A percentile compares a stretch with the other conserved stretches of the same genome.
phyloP scores from a whole-genome alignment of 164 flowering plant species.

The Kingdonia uniflora region DNA sequence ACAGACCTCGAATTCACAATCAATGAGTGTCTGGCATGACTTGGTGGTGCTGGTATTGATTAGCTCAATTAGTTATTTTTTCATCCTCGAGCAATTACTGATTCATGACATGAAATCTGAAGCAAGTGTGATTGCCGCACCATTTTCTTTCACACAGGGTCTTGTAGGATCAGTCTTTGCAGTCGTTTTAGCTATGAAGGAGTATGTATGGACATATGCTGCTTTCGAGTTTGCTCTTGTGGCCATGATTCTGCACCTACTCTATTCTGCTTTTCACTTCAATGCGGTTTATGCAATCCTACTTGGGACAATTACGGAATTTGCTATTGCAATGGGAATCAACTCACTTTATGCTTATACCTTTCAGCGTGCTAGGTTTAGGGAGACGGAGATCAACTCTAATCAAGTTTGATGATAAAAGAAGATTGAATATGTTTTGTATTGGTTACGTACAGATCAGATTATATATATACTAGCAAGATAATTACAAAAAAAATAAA shows the following conservation, averaged over 20 bases:
- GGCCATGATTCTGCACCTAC: conserved; percentile 42
- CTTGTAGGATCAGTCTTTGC: conserved; percentile 66
- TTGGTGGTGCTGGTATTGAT: conserved; percentile 76
- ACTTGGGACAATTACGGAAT: conserved; percentile 14
- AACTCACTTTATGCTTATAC: conserved; percentile 13
- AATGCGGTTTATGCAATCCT: conserved; percentile 11
- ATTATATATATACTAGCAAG: too few species aligned
- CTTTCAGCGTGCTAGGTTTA: too few species aligned
- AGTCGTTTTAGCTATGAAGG: conserved; percentile 54
- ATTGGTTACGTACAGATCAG: too few species aligned
- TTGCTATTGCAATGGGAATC: conserved; percentile 14
- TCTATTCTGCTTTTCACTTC: conserved; percentile 30
- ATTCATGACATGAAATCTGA: conserved; percentile 47
- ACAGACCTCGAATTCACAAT: conserved; percentile 17
- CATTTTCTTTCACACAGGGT: conserved; percentile 69
- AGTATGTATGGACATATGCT: conserved; percentile 85
- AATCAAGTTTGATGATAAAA: too few species aligned
- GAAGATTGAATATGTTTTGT: too few species aligned
- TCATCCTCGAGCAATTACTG: conserved; percentile 94
- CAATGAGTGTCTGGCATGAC: conserved; percentile 72
- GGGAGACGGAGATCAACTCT: too few species aligned
- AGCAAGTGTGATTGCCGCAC: conserved; percentile 66
- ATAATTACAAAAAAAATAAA: too few species aligned
- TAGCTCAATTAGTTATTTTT: conserved; percentile 88
- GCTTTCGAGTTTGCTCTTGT: conserved; percentile 81